These are phyloP conservation scores for Mycocentrospora acerina DNA, from an alignment of 2,329 filamentous ascomycete species.

Conservation along the genomic window DNA sequence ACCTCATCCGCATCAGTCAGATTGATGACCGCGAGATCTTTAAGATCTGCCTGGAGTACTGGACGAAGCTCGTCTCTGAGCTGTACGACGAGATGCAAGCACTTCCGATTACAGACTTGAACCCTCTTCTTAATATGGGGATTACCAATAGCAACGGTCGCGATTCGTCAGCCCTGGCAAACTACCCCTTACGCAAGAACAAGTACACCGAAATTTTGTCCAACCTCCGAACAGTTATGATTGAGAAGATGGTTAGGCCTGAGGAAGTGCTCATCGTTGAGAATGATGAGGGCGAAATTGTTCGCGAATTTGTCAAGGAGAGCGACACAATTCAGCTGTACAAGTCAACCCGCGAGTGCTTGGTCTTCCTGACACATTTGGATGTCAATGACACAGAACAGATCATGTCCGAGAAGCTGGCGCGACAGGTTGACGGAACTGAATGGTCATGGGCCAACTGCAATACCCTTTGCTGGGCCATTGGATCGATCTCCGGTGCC, in stretches of 20 bases:
- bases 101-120: slow-evolving; percentile 88
- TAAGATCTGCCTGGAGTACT: slow-evolving; percentile 99
- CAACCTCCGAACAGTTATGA: slow-evolving; percentile 96
- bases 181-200: slow-evolving; percentile 94
- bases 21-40: slow-evolving; percentile 99
- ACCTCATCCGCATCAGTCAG: slow-evolving; percentile 96
- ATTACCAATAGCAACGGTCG: slow-evolving; percentile 78
- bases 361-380: slow-evolving; percentile 95
- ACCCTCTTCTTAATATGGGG: slow-evolving; percentile 81
- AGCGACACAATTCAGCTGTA: slow-evolving; percentile 98
- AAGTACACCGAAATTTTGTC: slow-evolving; percentile 95
- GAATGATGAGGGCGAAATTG: slow-evolving; percentile 98
- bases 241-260: slow-evolving; percentile 98
- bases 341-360: slow-evolving; percentile 95
- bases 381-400: slow-evolving; percentile 97
- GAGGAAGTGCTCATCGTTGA: slow-evolving; percentile 99
- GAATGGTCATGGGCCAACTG: slow-evolving; percentile 99
- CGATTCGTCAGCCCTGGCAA: slow-evolving; percentile 80
- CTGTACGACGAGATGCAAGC: slow-evolving; percentile 99
- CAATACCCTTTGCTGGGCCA: slow-evolving; percentile 99
- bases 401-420: slow-evolving; percentile 99
- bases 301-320: slow-evolving; percentile 98
- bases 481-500: slow-evolving; percentile 95
- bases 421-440: slow-evolving; percentile 87
- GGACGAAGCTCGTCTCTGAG: slow-evolving; percentile 97